Evolutionary conservation across 495 filamentous ascomycete species (phyloP).

Genomic region (Aspergillus ostianus): DNA sequence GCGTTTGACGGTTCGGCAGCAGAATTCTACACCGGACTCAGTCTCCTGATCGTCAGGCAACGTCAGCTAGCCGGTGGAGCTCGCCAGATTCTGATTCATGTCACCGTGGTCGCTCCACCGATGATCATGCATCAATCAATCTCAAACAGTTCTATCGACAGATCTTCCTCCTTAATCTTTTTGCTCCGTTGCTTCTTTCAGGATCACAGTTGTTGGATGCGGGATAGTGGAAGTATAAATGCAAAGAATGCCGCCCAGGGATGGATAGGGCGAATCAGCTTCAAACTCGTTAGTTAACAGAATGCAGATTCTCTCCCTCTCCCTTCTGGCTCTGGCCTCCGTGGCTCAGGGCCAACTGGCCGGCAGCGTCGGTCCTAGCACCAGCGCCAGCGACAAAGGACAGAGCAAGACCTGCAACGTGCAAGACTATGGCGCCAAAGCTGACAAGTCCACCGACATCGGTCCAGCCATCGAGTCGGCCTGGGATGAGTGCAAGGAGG

Average conservation of each 20-base stretch:
- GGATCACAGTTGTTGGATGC: too few relatives aligned
- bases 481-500: conserved; percentile 34
- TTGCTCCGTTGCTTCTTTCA: too few relatives aligned
- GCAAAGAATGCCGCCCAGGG: background rate
- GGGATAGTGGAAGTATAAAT: background rate
- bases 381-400: conserved; percentile 20
- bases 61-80: too few relatives aligned
- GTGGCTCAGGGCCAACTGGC: conserved; percentile 11
- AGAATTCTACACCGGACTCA: too few relatives aligned
- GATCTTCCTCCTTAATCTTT: too few relatives aligned
- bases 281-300: background rate
- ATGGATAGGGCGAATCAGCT: background rate
- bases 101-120: too few relatives aligned
- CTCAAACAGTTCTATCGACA: too few relatives aligned
- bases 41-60: too few relatives aligned
- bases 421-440: conserved; percentile 21
- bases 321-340: conserved; percentile 3
- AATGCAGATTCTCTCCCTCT: background rate
- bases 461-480: conserved; percentile 38
- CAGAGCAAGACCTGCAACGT: conserved; percentile 25
- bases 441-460: conserved; percentile 40
- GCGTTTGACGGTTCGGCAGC: too few relatives aligned
- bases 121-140: too few relatives aligned
- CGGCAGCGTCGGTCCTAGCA: conserved; percentile 31
- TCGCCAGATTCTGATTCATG: too few relatives aligned